Evolutionary conservation across 257 asterid species (phyloP).

Genomic region (Penstemon newberryi): DNA sequence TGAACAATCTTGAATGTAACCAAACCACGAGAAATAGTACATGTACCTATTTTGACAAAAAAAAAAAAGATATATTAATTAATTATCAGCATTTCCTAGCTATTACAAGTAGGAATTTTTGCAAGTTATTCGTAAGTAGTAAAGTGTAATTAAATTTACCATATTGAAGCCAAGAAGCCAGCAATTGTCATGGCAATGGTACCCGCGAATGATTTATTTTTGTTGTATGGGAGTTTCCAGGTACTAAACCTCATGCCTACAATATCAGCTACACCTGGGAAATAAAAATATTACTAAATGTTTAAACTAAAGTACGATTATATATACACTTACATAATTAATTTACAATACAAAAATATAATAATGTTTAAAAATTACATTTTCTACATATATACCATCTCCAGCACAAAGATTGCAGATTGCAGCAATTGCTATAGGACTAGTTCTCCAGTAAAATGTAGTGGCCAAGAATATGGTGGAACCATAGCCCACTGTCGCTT

Average conservation of each 20-base stretch:
- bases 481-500: conserved; percentile 50
- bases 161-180: conserved; percentile 51
- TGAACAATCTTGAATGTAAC: conserved; percentile 42
- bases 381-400: conserved; percentile 35
- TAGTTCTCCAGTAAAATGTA: conserved; percentile 49
- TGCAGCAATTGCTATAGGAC: conserved; percentile 49
- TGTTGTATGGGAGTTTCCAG: conserved; percentile 57
- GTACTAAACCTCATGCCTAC: conserved; percentile 53
- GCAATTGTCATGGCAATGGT: conserved; percentile 49
- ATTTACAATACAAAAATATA: no score
- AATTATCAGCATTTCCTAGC: background rate
- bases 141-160: conserved; percentile 32
- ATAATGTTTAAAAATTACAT: no score
- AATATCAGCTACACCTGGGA: conserved; percentile 57
- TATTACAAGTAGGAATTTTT: no score
- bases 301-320: no score
- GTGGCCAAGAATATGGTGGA: conserved; percentile 40
- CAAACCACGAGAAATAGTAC: conserved; percentile 55
- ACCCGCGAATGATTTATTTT: conserved; percentile 52
- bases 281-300: no score
- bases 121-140: no score
- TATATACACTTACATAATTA: no score
- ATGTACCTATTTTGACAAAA: conserved; percentile 34
- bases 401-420: conserved; percentile 64
- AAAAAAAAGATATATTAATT: background rate